phyloP scores from a whole-genome alignment of 345 rosid species.

The Salix dunnii region DNA sequence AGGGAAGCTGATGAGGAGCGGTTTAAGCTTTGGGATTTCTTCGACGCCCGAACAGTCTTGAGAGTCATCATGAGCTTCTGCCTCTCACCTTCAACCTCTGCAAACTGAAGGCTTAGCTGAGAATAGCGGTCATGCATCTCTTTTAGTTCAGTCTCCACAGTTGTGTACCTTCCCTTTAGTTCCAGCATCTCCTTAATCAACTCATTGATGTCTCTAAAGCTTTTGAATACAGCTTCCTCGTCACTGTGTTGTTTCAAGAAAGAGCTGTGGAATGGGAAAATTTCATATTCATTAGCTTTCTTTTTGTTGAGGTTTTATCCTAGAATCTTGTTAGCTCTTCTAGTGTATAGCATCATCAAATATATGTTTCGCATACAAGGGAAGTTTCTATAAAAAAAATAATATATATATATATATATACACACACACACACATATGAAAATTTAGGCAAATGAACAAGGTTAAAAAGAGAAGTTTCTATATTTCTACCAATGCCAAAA shows the following conservation, averaged over 20 bases:
- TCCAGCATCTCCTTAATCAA: slow-evolving; percentile 80
- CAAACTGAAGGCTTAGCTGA: slow-evolving; percentile 89
- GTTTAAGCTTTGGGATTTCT: slow-evolving; percentile 43
- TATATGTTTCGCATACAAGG: not conserved
- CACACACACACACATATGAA: too few relatives aligned
- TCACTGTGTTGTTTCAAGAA: slow-evolving; percentile 76
- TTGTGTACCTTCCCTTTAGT: slow-evolving; percentile 59
- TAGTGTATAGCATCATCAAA: not conserved
- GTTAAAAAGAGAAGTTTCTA: not conserved
- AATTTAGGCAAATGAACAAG: not conserved
- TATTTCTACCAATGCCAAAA: not conserved
- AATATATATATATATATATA: too few relatives aligned
- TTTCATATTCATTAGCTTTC: slow-evolving; percentile 9
- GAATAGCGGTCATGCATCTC: slow-evolving; percentile 97
- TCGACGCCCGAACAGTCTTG: slow-evolving; percentile 71
- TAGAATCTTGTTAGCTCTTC: not conserved
- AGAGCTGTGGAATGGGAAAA: slow-evolving; percentile 49
- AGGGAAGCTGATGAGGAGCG: slow-evolving; percentile 49
- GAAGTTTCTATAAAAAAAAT: not conserved
- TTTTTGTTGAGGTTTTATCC: not conserved
- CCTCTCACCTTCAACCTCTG: slow-evolving; percentile 98
- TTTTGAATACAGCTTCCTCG: slow-evolving; percentile 81
- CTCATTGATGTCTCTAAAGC: slow-evolving; percentile 90
- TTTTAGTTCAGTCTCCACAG: slow-evolving; percentile 72
- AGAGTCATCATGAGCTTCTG: slow-evolving; percentile 97